Conservation (phyloP, 2,329 filamentous ascomycete species). For the Elsinoe fawcettii region DNA sequence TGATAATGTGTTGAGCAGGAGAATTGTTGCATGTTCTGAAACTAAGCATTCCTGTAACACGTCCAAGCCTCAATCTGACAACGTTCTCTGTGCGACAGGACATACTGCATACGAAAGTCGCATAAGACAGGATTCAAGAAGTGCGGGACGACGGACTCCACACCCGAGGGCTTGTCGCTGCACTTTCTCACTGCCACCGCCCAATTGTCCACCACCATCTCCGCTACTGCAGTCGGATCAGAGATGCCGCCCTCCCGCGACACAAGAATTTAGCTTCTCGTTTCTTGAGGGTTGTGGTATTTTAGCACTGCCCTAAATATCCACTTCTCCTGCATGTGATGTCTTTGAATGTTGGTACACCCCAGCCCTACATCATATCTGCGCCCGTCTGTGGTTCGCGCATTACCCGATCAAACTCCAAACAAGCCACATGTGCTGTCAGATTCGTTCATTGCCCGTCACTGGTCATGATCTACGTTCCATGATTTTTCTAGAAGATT, state of each 20-base stretch:
- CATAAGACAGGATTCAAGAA: not conserved
- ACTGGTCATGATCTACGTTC: not conserved
- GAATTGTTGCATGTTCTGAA: no score
- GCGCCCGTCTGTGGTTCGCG: not conserved
- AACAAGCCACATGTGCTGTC: not conserved
- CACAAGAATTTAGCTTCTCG: not conserved
- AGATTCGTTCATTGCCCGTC: constrained; percentile 12
- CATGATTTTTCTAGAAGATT: constrained; percentile 15
- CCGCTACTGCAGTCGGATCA: not conserved
- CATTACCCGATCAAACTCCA: not conserved
- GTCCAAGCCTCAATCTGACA: not conserved
- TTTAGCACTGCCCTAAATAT: constrained; percentile 9
- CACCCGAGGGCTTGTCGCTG: not conserved
- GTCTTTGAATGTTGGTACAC: not conserved
- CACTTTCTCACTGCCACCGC: constrained; percentile 7
- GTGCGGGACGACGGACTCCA: not conserved
- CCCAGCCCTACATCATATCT: constrained; percentile 9
- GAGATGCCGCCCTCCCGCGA: not conserved
- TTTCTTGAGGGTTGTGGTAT: constrained; percentile 7
- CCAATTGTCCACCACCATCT: not conserved
- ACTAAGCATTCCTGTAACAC: not conserved
- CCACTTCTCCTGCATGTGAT: constrained; percentile 10
- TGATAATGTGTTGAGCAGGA: no score
- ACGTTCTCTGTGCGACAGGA: not conserved
- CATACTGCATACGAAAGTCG: not conserved